Base-by-base conservation (phyloP, 306 rosid genomes). In the Hippophae rhamnoides region DNA sequence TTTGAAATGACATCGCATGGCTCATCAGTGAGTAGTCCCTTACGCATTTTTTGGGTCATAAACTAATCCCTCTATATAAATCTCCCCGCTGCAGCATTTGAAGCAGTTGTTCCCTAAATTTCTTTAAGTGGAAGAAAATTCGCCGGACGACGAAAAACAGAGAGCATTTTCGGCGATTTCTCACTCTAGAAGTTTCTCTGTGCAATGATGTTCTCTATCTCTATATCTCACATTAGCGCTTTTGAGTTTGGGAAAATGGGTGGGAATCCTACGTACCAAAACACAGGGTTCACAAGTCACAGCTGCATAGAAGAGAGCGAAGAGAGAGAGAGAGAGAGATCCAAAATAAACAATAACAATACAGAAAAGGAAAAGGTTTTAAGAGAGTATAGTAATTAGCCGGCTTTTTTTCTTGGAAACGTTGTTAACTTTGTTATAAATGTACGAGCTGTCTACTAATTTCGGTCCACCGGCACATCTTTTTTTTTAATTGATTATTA, bases 31-130 rank as follows among this genome's bases (percentile, higher is more conserved):
- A 72, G 23, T 14, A 74, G 81, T 42, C 83, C 71, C 43, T 83
- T 81, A 14, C 83, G 98, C 99, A 92, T 92, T 92, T 83, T 18
- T 86, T 41, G 58, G 53, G 48, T 64, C 63, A 50, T 67, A 64
- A 52, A 60, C 58, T 8, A 46, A 31, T n/a, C 46, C 8, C 53
- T 58, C 43, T 13, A 52, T 49, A 7, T 43, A 38, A 13, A 66
- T 27, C 13, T 53, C 65, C 5, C 8, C 6, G 9, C 41, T 53
- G 58, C 67, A 52, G 74, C 79, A 77, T 72, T 74, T 61, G 62
- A 53, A 43, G 66, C 52, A 46, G 63, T 52, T 9, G 23, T 9
- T 6, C 47, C 47, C 9, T 1, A 41, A 41, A 52, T 31, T 26
- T 25, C 52, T 6, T 10, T 41, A 3, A 3, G 45, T 25, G 8